Percentiles rank a stretch among this genome's conserved stretches.
Conservation (phyloP, 148 eudicot genomes). For the Beta vulgaris region DNA sequence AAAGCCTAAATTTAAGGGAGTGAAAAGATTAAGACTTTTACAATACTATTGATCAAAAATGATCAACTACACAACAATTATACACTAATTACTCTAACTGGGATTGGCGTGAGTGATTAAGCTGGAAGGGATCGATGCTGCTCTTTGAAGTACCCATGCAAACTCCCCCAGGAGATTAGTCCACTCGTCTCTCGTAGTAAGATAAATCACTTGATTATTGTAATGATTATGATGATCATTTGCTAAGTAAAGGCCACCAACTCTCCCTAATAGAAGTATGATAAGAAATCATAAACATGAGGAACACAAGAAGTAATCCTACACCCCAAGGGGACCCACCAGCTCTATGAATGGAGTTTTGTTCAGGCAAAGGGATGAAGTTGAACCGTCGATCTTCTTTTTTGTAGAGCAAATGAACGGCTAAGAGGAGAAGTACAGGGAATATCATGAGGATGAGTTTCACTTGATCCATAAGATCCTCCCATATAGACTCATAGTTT, state of each 20-base stretch:
- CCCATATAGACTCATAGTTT: constrained; percentile 51
- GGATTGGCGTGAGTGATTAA: too few species aligned
- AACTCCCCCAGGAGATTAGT: too few species aligned
- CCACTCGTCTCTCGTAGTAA: too few species aligned
- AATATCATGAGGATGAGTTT: constrained; percentile 46
- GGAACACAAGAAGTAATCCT: constrained; percentile 52
- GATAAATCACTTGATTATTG: too few species aligned
- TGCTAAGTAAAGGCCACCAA: constrained; percentile 65
- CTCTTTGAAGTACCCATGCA: too few species aligned
- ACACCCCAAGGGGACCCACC: constrained; percentile 82
- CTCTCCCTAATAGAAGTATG: constrained; percentile 56
- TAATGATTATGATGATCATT: constrained; percentile 14
- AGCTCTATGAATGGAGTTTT: constrained; percentile 49
- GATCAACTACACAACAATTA: constrained; percentile 5
- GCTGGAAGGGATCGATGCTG: too few species aligned
- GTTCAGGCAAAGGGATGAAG: constrained; percentile 46
- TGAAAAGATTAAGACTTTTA: background rate
- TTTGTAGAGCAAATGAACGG: constrained; percentile 55
- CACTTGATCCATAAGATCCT: constrained; percentile 47
- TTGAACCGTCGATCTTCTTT: constrained; percentile 30
- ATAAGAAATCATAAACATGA: constrained; percentile 58
- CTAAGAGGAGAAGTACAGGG: constrained; percentile 52
- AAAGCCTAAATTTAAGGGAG: background rate
- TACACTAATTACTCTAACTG: background rate
- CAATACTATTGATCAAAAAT: background rate